These are phyloP conservation scores for Fraxinus anomala DNA, from an alignment of 257 asterid species.

Conservation along the genomic window DNA sequence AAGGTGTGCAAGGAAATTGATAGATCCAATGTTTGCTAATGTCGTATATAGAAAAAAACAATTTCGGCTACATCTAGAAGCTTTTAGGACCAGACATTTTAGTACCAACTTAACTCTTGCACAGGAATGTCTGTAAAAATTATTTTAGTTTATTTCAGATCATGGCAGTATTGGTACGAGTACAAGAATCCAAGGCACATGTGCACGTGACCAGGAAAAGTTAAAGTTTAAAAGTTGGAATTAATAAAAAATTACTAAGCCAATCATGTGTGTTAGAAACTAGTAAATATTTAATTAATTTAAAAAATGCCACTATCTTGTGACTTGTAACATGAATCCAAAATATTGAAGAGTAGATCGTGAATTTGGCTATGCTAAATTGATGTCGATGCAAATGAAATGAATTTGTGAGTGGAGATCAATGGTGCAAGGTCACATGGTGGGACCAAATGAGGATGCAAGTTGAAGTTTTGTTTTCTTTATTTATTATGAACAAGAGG, in stretches of 20 bases:
- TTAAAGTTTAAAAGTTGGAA: conserved; percentile 15
- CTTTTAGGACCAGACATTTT: conserved; percentile 34
- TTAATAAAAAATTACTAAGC: neutral
- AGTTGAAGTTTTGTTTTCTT: no score
- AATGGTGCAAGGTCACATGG: neutral
- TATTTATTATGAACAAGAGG: neutral
- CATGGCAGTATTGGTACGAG: conserved; percentile 15
- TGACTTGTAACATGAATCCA: neutral
- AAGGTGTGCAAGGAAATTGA: conserved; percentile 14
- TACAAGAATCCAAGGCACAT: conserved; percentile 45
- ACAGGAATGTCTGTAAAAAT: conserved; percentile 47
- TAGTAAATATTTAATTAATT: neutral
- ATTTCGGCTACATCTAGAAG: conserved; percentile 2
- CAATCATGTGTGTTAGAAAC: conserved; percentile 1
- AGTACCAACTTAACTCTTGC: conserved; percentile 10
- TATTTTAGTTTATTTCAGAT: conserved; percentile 15
- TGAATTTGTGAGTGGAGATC: neutral
- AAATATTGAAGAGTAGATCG: neutral
- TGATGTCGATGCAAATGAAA: neutral
- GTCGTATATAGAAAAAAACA: neutral
- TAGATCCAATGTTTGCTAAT: conserved; percentile 33
- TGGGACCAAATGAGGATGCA: no score
- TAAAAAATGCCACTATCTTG: neutral
- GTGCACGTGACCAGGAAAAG: conserved; percentile 48
- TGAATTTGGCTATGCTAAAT: neutral